Conservation (phyloP, 768 basidiomycete genomes). For the Russula abietina region DNA sequence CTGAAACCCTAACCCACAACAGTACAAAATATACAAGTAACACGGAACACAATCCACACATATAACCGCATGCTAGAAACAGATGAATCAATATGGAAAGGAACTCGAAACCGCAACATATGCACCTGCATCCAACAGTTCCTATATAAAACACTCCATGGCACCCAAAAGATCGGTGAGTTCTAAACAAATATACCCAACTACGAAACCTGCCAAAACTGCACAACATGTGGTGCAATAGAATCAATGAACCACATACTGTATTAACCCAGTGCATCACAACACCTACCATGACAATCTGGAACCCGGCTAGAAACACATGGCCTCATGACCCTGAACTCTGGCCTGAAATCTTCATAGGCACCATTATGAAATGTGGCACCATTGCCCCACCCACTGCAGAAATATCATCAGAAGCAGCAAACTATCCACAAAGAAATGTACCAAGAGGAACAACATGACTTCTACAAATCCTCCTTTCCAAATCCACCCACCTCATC, state of each 20-base stretch:
- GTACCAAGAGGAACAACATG: slow-evolving; percentile 1
- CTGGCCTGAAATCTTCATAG: neutral
- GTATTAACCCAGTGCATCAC: slow-evolving; percentile 16
- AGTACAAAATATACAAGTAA: too few species aligned
- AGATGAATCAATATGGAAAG: neutral
- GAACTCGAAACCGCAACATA: fast-evolving
- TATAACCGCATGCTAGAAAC: neutral
- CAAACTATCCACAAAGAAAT: too few species aligned
- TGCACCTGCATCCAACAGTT: neutral
- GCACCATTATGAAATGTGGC: slow-evolving; percentile 10
- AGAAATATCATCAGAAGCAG: too few species aligned
- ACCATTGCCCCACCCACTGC: neutral
- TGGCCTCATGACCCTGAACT: neutral
- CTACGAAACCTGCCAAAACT: neutral
- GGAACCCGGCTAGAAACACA: neutral
- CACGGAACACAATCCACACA: neutral
- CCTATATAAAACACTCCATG: neutral
- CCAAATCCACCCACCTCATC: slow-evolving; percentile 12
- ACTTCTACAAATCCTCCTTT: slow-evolving; percentile 14
- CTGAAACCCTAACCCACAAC: neutral
- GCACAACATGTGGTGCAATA: neutral
- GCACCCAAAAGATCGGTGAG: neutral
- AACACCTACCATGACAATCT: neutral
- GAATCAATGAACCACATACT: slow-evolving; percentile 28
- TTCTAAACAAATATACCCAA: neutral